Conservation (phyloP, 1,284 basidiomycete genomes). For the Irpex sp. region DNA sequence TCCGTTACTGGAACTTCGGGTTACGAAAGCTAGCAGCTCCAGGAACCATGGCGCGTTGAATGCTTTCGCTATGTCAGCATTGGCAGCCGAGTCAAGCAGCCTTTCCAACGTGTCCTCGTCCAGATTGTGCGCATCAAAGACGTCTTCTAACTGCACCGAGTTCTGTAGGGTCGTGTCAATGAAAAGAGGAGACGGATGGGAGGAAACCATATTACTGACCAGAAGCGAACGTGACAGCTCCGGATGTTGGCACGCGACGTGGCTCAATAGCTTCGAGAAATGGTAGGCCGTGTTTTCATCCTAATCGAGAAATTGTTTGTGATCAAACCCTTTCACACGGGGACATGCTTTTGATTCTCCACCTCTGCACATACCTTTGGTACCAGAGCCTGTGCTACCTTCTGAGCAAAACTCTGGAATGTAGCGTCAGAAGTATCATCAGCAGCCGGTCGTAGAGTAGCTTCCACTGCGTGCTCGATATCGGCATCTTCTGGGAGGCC, state of each 20-base stretch:
- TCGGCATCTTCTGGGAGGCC: slow-evolving; percentile 45
- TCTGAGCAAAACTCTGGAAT: slow-evolving; percentile 49
- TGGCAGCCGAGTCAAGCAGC: slow-evolving; percentile 58
- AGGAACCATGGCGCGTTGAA: slow-evolving; percentile 39
- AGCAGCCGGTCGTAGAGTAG: slow-evolving; percentile 50
- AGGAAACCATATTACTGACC: slow-evolving; percentile 25
- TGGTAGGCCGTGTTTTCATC: slow-evolving; percentile 50
- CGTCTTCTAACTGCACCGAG: slow-evolving; percentile 44
- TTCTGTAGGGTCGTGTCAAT: slow-evolving; percentile 34
- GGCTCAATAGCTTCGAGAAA: slow-evolving; percentile 55
- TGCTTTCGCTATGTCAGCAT: slow-evolving; percentile 55
- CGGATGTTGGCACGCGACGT: slow-evolving; percentile 61
- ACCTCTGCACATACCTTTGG: slow-evolving; percentile 40
- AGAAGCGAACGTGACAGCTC: slow-evolving; percentile 38
- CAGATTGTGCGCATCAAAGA: slow-evolving; percentile 52
- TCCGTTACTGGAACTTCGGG: slow-evolving; percentile 35
- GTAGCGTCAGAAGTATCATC: slow-evolving; percentile 46
- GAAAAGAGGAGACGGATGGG: neutral
- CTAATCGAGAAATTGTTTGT: slow-evolving; percentile 27
- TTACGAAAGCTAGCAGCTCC: slow-evolving; percentile 37
- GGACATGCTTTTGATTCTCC: no score
- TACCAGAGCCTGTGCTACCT: slow-evolving; percentile 47
- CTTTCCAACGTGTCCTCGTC: slow-evolving; percentile 53
- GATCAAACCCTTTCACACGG: no score
- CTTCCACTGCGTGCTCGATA: slow-evolving; percentile 48